Evolutionary conservation across 345 rosid genomes (phyloP).

Genomic region (Eucalyptus pumila): DNA sequence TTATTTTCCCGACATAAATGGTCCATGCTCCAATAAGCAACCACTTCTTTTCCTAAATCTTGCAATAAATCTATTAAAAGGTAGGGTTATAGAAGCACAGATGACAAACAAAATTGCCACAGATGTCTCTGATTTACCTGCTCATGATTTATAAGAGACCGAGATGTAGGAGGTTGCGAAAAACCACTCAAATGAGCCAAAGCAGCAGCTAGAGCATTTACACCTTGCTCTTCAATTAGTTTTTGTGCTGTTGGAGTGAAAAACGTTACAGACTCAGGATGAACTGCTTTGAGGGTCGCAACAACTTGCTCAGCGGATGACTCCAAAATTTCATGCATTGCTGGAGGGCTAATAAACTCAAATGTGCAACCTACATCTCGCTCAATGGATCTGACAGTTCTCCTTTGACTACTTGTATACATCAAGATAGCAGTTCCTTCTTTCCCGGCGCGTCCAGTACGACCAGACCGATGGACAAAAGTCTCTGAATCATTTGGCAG

Average conservation of each 20-base stretch:
- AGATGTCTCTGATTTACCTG: constrained; percentile 31
- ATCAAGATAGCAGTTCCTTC: constrained; percentile 88
- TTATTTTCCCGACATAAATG: not conserved
- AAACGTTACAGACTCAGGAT: constrained; percentile 63
- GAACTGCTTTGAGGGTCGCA: constrained; percentile 84
- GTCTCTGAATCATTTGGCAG: constrained; percentile 97
- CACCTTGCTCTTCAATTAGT: constrained; percentile 67
- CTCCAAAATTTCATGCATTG: constrained; percentile 59
- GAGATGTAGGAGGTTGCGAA: constrained; percentile 80
- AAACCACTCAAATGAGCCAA: constrained; percentile 92
- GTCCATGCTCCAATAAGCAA: not conserved
- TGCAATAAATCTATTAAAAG: not conserved
- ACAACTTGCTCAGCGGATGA: constrained; percentile 85
- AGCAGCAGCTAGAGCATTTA: constrained; percentile 88
- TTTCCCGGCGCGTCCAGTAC: constrained; percentile 99
- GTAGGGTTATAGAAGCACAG: not conserved
- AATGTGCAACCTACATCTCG: constrained; percentile 88
- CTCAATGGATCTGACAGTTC: constrained; percentile 81
- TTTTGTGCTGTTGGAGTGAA: constrained; percentile 79
- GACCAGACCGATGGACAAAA: constrained; percentile 98
- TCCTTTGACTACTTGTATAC: constrained; percentile 76
- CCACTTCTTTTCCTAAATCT: not conserved
- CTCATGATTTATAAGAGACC: constrained; percentile 89
- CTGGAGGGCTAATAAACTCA: constrained; percentile 80
- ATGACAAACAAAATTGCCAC: not conserved